Evolutionary conservation across 148 eudicot species (phyloP), one percentile per base, ranked within the genome.

Genomic region (Bassia scoparia): DNA sequence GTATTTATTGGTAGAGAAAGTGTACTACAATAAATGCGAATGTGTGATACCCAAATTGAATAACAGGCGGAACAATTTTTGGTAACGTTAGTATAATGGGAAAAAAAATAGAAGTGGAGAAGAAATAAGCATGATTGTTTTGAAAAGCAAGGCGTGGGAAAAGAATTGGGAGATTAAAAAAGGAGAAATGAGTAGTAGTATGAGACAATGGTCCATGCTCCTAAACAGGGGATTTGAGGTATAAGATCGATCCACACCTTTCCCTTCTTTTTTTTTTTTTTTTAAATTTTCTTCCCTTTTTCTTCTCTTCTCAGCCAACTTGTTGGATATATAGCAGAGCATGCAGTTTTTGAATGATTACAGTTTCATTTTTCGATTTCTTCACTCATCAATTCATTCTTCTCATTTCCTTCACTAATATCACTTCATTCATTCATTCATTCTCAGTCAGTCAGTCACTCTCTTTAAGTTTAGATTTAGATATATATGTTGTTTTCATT

Each of bases 321-420:
- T 77, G 76, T 21, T 65, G 66, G 65, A 77, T 77, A 54, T n/a
- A 77, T 77, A 77, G 27, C 56, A 71, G 67, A 77, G 80, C 80
- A 77, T 77, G 80, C 80, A 77, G 21, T 71, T 13, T 71, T 71
- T 65, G 52, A 54, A 77, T 77, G 80, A 77, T 77, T 77, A 71
- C 66, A 63, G 34, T 71, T 54, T 64, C 70, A 71, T 65, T 64
- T 65, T 71, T n/a, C n/a, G n/a, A 37, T 37, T 37, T 37, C 7
- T 56, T 62, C 69, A 52, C 74, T 77, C 80, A n/a, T n/a, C 54
- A 70, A 70, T 54, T 54, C 44, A 55, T 60, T 76, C 29, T 26
- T 61, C 29, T 69, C 73, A 69, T 43, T 61, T 38, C 60, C 72
- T 3, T 62, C 46, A 41, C 46, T 8, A 8, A 41, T 5, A 41